Evolutionary conservation across 345 rosid genomes (phyloP), one percentile per base, ranked within the genome.

Genomic region (Gossypium bickii): DNA sequence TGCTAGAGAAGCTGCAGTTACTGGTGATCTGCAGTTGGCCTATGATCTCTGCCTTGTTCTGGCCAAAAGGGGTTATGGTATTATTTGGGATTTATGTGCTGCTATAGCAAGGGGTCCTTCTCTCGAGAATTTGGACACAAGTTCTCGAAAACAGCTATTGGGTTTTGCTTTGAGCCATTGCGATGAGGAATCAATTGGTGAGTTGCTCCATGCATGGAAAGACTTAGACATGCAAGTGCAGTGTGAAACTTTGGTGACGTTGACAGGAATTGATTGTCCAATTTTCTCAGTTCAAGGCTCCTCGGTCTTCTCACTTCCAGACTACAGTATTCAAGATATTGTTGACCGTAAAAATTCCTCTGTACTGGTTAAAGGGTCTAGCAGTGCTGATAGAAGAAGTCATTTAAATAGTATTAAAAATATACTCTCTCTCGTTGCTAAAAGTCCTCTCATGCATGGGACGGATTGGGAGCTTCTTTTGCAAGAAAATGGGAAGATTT

Each of bases 1-100:
- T 86, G 97, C 98, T 77, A 89, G 98, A 82, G 98, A 92, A 87
- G 97, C 98, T 78, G 98, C 98, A 63, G 90, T 91, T 74, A 89
- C 93, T 25, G 98, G 97, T 72, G 97, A 94, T 84, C 86, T 92
- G 80, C 98, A 94, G 80, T 82, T 94, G 83, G 98, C 98, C 61
- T 94, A 87, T 86, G 98, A 92, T 86, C 87, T 92, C 62, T 91
- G 97, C 86, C 89, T 91, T 82, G 85, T 73, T 83, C 86, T 94
- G 80, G 83, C 89, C 34, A 94, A 82, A 79, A 92, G 92, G 74
- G 98, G 98, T 65, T 93, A 94, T 73, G 97, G 95, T 84, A 85
- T 77, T 16, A 79, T 92, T 82, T 94, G 98, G 98, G 98, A 94
- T 81, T 83, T 94, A 93, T 58, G 63, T 24, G 63, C 13, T 58